A percentile compares a stretch with the other conserved stretches of the same genome.
Conservation (phyloP, 352 stramenopile species). For the Phytophthora sojae region DNA sequence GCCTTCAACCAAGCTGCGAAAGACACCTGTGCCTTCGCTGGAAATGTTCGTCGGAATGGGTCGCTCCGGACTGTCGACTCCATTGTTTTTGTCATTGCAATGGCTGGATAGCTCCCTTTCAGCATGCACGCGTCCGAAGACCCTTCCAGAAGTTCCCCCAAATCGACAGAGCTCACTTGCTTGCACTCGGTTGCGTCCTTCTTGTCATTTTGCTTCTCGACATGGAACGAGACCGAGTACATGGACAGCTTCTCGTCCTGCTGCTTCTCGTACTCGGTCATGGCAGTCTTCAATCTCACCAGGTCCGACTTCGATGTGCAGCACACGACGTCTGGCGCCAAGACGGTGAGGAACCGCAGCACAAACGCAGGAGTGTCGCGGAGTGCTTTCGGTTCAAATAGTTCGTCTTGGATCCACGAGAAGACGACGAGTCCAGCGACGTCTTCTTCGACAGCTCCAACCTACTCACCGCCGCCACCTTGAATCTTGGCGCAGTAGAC, state of each 20-base stretch:
- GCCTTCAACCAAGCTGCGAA: not conserved
- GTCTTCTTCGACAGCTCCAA: not conserved
- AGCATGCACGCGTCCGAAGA: slow-evolving; percentile 6
- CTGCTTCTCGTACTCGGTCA: slow-evolving; percentile 8
- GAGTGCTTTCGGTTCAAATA: slow-evolving; percentile 41
- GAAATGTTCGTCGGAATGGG: not conserved
- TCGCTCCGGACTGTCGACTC: not conserved
- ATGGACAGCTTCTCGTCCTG: not conserved
- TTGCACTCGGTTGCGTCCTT: slow-evolving; percentile 35
- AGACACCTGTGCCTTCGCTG: not conserved
- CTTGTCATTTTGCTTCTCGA: slow-evolving; percentile 41
- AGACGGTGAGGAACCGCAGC: slow-evolving; percentile 43
- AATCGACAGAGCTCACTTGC: slow-evolving; percentile 23
- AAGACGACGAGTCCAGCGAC: slow-evolving; percentile 50
- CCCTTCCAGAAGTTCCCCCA: not conserved
- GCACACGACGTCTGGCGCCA: slow-evolving; percentile 18
- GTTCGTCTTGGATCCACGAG: slow-evolving; percentile 47
- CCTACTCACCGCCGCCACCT: not conserved
- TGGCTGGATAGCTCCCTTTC: slow-evolving; percentile 35
- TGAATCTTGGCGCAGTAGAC: slow-evolving; percentile 14
- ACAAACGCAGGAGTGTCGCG: slow-evolving; percentile 66
- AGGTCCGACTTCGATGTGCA: slow-evolving; percentile 13
- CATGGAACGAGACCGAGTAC: slow-evolving; percentile 30
- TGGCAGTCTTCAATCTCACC: slow-evolving; percentile 1
- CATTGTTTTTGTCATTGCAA: not conserved